Conservation (phyloP, 805 yeast genomes). For the Yarrowia sp. region DNA sequence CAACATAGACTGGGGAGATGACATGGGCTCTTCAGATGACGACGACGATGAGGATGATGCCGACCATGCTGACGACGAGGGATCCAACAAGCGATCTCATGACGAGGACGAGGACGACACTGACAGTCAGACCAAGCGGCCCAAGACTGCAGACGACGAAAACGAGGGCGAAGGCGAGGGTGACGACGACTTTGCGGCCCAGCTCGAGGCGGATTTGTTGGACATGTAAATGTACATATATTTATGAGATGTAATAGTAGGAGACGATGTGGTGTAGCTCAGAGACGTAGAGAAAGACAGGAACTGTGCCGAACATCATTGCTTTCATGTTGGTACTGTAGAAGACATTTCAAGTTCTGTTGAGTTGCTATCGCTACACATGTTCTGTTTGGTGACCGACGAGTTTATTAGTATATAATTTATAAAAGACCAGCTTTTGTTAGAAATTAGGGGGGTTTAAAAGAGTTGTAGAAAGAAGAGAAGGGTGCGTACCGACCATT, state of each 20-base stretch:
- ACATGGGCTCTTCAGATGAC: slow-evolving; percentile 31
- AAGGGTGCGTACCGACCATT: slow-evolving; percentile 9
- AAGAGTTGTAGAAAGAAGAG: slow-evolving; percentile 11
- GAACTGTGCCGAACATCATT: too few relatives aligned
- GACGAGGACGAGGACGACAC: slow-evolving; percentile 33
- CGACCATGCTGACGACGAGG: slow-evolving; percentile 39
- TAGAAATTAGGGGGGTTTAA: slow-evolving; percentile 5
- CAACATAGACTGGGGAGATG: slow-evolving; percentile 38
- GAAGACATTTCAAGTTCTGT: too few relatives aligned
- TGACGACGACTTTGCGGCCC: slow-evolving; percentile 45
- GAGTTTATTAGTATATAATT: slow-evolving; percentile 28
- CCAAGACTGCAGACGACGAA: slow-evolving; percentile 35
- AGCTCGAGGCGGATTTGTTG: slow-evolving; percentile 34
- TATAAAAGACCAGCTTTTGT: slow-evolving; percentile 36
- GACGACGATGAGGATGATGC: slow-evolving; percentile 39
- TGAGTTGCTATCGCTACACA: too few relatives aligned
- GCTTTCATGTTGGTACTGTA: too few relatives aligned
- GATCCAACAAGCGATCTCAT: slow-evolving; percentile 39
- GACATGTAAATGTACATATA: slow-evolving; percentile 37
- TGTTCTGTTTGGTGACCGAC: slow-evolving; percentile 7
- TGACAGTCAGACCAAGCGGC: slow-evolving; percentile 39
- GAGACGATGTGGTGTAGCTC: too few relatives aligned
- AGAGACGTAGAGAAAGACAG: too few relatives aligned
- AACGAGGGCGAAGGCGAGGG: slow-evolving; percentile 38
- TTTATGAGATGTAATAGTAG: slow-evolving; percentile 8